Base-by-base conservation (phyloP, 2,329 filamentous ascomycete species). In the Monilinia aucupariae region DNA sequence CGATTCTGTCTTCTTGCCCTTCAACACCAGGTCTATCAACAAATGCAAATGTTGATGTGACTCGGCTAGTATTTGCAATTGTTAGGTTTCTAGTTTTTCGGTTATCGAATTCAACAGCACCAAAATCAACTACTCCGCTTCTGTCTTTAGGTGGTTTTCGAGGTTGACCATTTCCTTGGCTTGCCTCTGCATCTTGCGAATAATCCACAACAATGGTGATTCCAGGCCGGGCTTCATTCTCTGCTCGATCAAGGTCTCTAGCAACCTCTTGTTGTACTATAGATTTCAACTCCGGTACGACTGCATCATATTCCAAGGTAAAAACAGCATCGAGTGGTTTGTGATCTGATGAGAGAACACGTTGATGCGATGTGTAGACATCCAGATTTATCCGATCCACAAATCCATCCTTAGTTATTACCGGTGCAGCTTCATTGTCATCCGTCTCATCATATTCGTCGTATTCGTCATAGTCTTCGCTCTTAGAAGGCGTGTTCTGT, bases 311-410 rank as follows among this genome's bases (percentile, higher is more conserved):
- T 51, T 89, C 87, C 9, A 99, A 76, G 0, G 84, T 88, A 72
- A 97, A 97, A 0, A 92, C 79, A 0, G 92, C 91, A 64, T 87
- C 85, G 2, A 99, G 78, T 0, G 94, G 96, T 74, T 99, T 99
- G 76, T 99, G 94, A 70, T 99, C 94, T 0, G 93, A 97, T 0
- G 93, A 96, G 20, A 90, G 83, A 30, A 99, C 87, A 22, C 89
- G 83, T 74, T 97, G 94, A 71, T 97, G 91, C 0, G 92, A 93
- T 0, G 87, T 85, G 74, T 99, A 99, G 64, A 89, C 76, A 61
- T 86, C 82, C 41, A 85, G 76, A 32, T 75, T 75, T 66, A 88
- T 81, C 62, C 77, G 77, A 67, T 87, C 84, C 3, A 75, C 69
- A 61, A 80, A 82, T 0, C 83, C 84, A 30, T 86, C 84, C 65